Conservation (phyloP, 2,329 filamentous ascomycete genomes). For the Diaporthe humulicola region DNA sequence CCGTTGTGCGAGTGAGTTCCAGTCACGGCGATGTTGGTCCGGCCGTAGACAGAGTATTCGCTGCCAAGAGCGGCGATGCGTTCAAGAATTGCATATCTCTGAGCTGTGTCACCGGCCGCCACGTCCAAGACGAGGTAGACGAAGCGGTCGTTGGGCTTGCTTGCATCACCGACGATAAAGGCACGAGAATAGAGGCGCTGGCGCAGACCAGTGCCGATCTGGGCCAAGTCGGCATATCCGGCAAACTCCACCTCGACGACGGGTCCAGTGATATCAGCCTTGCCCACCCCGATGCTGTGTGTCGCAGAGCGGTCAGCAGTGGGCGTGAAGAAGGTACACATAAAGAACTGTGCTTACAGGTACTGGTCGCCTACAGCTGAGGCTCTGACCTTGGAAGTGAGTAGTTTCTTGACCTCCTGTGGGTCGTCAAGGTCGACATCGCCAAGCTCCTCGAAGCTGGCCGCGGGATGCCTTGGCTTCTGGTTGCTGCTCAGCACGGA, state of each 20-base stretch:
- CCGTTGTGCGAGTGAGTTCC: slow-evolving; percentile 95
- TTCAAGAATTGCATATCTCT: slow-evolving; percentile 88
- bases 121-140: slow-evolving; percentile 91
- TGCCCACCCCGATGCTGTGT: slow-evolving; percentile 63
- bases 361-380: slow-evolving; percentile 38
- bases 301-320: slow-evolving; percentile 14
- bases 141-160: slow-evolving; percentile 78
- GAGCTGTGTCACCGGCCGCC: slow-evolving; percentile 88
- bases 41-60: slow-evolving; percentile 80
- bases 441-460: slow-evolving; percentile 29
- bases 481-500: slow-evolving; percentile 36
- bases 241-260: slow-evolving; percentile 93
- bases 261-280: slow-evolving; percentile 75
- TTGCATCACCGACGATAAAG: slow-evolving; percentile 83
- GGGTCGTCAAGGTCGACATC: slow-evolving; percentile 35
- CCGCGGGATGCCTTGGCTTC: neutral
- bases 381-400: slow-evolving; percentile 36
- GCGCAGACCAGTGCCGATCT: slow-evolving; percentile 85
- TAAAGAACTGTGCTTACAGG: slow-evolving; percentile 21
- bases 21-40: slow-evolving; percentile 88
- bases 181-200: slow-evolving; percentile 91
- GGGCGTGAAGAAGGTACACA: neutral
- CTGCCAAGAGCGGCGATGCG: slow-evolving; percentile 77
- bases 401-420: slow-evolving; percentile 35
- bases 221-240: slow-evolving; percentile 89